Evolutionary conservation across 2,329 filamentous ascomycete genomes (phyloP).

Genomic region (Venturia asperata): DNA sequence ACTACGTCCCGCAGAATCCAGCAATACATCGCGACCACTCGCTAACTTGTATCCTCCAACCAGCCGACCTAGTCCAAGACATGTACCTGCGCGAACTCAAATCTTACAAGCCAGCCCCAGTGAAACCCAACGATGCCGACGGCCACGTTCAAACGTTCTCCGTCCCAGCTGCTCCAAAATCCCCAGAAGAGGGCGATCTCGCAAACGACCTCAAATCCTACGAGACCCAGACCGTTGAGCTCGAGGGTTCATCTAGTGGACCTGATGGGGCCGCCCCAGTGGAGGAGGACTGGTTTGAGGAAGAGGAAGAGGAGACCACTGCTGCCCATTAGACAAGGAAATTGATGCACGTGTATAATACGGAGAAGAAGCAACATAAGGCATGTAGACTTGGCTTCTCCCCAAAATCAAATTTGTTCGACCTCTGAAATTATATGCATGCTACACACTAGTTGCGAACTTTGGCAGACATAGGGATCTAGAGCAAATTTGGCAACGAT

Average conservation of each 20-base stretch:
- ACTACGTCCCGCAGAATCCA: slow-evolving; percentile 26
- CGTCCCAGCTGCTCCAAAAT: slow-evolving; percentile 71
- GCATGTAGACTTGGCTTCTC: slow-evolving; percentile 6
- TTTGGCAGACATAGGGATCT: background rate
- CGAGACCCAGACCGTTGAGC: slow-evolving; percentile 87
- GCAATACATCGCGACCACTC: slow-evolving; percentile 11
- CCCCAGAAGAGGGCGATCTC: slow-evolving; percentile 90
- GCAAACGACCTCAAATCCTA: slow-evolving; percentile 89
- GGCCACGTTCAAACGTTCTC: slow-evolving; percentile 86
- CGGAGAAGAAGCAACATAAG: background rate
- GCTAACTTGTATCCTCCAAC: slow-evolving; percentile 18
- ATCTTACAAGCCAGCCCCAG: slow-evolving; percentile 77
- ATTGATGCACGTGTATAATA: slow-evolving; percentile 6
- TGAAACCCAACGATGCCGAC: slow-evolving; percentile 82
- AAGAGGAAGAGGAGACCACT: slow-evolving; percentile 43
- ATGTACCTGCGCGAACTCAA: slow-evolving; percentile 95
- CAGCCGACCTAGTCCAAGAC: slow-evolving; percentile 96
- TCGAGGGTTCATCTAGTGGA: slow-evolving; percentile 74
- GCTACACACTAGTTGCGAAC: background rate
- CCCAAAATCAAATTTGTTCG: slow-evolving; percentile 12
- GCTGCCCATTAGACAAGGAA: slow-evolving; percentile 13
- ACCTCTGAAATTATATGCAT: background rate
- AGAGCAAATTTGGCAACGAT: background rate
- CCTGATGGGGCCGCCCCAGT: slow-evolving; percentile 52
- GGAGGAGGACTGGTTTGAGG: slow-evolving; percentile 75